These are phyloP conservation scores for Quercus bicolor DNA, from an alignment of 306 rosid species.

Conservation along the genomic window DNA sequence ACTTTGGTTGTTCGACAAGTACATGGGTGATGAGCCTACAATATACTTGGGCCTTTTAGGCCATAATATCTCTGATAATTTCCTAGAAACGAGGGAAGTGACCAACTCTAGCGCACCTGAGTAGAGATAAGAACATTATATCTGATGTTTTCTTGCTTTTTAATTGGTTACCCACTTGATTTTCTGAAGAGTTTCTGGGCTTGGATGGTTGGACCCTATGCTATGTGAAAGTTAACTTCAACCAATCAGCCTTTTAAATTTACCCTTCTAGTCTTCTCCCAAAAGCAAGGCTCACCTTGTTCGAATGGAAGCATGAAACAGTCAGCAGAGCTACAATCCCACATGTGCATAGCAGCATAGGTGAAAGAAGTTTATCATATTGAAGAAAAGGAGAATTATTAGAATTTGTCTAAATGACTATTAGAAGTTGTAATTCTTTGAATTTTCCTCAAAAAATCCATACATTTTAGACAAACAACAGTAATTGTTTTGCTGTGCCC, in stretches of 20 bases:
- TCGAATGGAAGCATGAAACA: not conserved
- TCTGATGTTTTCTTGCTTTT: not conserved
- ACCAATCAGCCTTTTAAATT: not conserved
- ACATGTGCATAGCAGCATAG: no score
- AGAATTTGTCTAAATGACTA: not conserved
- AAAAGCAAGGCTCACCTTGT: not conserved
- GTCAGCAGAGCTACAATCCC: not conserved
- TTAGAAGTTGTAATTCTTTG: not conserved
- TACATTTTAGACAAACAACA: not conserved
- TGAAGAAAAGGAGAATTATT: not conserved
- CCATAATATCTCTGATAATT: no score
- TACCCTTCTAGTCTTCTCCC: not conserved
- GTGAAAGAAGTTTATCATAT: no score
- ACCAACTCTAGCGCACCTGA: not conserved
- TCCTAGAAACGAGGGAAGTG: not conserved
- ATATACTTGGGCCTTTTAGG: no score
- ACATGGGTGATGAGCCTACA: no score
- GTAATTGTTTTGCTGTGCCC: constrained; percentile 11
- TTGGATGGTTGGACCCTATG: not conserved
- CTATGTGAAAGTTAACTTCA: not conserved
- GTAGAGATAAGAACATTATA: not conserved
- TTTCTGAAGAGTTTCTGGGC: not conserved
- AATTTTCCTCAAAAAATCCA: not conserved
- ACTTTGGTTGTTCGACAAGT: no score
- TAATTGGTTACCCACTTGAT: not conserved